Percentiles rank a stretch among this genome's conserved stretches.
Conservation (phyloP, 441 rosid species). For the Hura crepitans region DNA sequence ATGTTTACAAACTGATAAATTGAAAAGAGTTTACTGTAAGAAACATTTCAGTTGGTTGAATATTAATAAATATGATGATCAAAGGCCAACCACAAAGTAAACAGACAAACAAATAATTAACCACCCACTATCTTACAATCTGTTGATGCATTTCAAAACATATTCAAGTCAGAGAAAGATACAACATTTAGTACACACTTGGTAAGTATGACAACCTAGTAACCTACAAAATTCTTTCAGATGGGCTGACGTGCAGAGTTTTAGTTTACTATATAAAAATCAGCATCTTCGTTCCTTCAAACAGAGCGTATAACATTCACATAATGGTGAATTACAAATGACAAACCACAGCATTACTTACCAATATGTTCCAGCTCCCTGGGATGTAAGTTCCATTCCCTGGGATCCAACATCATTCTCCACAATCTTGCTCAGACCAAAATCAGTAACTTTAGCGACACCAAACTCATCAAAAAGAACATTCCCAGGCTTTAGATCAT, state of each 20-base stretch:
- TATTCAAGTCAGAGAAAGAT: neutral
- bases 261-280: neutral
- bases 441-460: conserved; percentile 95
- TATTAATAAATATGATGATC: neutral
- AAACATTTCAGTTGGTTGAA: neutral
- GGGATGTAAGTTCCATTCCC: conserved; percentile 99
- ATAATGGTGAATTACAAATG: conserved; percentile 20
- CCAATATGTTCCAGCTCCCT: conserved; percentile 99
- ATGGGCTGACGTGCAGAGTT: neutral
- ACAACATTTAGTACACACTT: neutral
- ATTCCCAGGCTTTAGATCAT: conserved; percentile 98
- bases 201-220: neutral
- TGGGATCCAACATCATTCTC: conserved; percentile 90
- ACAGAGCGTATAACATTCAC: conserved; percentile 4
- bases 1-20: neutral
- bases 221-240: neutral
- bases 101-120: neutral
- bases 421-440: conserved; percentile 97
- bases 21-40: neutral
- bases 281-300: conserved; percentile 6
- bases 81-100: neutral
- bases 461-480: conserved; percentile 96
- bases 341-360: conserved; percentile 36
- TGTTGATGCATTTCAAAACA: neutral
- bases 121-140: neutral